A percentile compares a stretch with the other conserved stretches of the same genome.
These are phyloP conservation scores for Aspergillus spinulosporus DNA, from an alignment of 2,329 filamentous ascomycete genomes.

Conservation along the genomic window DNA sequence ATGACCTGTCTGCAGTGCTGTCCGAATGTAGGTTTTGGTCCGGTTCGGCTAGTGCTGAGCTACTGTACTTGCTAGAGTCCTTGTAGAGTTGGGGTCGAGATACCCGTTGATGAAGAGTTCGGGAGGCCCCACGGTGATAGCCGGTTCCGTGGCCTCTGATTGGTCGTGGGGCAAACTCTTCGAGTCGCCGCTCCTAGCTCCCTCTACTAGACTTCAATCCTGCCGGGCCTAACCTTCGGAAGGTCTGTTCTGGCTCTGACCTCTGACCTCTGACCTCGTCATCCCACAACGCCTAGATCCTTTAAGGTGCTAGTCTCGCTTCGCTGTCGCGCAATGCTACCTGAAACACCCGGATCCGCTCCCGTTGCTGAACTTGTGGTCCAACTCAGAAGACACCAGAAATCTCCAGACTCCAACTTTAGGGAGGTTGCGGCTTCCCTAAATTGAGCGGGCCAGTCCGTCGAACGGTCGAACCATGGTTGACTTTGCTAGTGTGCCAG, in stretches of 20 bases:
- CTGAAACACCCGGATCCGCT: no score
- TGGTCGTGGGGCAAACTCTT: not conserved
- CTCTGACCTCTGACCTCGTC: not conserved
- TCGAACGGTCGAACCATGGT: conserved; percentile 19
- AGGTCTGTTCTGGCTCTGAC: no score
- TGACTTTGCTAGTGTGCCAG: conserved; percentile 24
- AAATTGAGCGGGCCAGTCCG: not conserved
- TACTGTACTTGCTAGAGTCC: not conserved
- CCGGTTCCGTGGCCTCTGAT: not conserved
- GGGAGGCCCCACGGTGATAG: not conserved
- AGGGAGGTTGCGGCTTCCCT: not conserved
- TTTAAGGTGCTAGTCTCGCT: not conserved
- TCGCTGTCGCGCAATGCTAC: not conserved
- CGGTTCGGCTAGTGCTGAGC: not conserved
- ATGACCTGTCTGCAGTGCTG: not conserved
- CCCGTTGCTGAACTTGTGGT: no score
- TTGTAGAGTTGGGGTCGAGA: not conserved
- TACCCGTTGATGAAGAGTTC: not conserved
- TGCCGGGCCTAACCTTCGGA: not conserved
- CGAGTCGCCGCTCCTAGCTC: not conserved
- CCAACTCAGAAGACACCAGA: not conserved
- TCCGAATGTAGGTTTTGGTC: not conserved
- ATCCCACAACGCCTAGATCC: not conserved
- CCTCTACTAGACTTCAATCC: not conserved
- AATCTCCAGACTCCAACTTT: no score